phyloP scores from a whole-genome alignment of 495 filamentous ascomycete genomes.

The Parathielavia hyrcaniae region DNA sequence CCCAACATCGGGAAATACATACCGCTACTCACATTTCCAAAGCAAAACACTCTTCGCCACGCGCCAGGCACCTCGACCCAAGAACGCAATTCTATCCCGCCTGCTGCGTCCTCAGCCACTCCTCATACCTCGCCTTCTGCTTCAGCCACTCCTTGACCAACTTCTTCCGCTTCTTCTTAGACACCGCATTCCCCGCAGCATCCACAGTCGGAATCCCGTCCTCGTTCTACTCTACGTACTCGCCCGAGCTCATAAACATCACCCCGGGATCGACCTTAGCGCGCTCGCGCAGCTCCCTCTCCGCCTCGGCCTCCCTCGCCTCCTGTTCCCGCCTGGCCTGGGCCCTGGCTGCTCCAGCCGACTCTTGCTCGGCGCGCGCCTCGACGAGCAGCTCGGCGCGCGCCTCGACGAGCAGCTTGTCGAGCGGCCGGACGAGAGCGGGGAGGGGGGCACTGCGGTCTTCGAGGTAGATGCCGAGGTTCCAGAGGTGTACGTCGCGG shows the following conservation, averaged over 20 bases:
- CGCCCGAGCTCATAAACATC: not conserved
- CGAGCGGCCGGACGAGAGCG: not conserved
- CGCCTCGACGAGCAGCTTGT: not conserved
- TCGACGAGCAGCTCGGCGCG: no score
- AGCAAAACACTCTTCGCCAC: no score
- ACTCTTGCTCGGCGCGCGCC: no score
- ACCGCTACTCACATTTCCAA: no score
- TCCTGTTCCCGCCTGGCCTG: not conserved
- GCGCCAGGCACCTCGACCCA: not conserved
- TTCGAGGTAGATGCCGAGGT: conserved; percentile 1
- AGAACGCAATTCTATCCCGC: not conserved
- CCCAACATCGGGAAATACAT: no score
- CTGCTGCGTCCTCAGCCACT: not conserved
- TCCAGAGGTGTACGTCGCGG: not conserved
- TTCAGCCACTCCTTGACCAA: not conserved
- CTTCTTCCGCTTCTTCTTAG: not conserved
- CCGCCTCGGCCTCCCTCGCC: not conserved
- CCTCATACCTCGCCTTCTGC: conserved; percentile 1
- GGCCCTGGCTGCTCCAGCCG: not conserved
- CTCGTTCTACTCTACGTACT: not conserved
- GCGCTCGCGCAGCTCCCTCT: not conserved
- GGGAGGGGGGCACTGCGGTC: not conserved
- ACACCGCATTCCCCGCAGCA: not conserved
- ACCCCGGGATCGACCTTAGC: not conserved
- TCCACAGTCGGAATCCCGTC: not conserved